phyloP scores from a whole-genome alignment of 352 stramenopile genomes.

The Globisporangium nodosum region DNA sequence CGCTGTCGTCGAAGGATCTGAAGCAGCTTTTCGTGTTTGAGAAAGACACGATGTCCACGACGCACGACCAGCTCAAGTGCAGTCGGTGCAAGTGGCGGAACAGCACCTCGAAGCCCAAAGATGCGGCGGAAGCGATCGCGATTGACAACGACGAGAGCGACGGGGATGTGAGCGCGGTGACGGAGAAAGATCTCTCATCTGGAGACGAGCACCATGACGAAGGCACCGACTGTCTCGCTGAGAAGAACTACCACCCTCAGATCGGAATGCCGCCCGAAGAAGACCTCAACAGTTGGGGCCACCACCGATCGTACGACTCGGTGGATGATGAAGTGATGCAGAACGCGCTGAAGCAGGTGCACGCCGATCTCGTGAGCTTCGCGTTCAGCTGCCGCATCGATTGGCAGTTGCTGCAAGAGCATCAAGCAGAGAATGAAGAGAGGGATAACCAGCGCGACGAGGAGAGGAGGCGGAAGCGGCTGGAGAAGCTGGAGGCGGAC shows the following conservation, averaged over 20 bases:
- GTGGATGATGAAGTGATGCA: conserved; percentile 97
- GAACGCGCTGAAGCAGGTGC: conserved; percentile 63
- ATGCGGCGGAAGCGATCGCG: conserved; percentile 17
- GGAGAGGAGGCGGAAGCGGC: conserved; percentile 64
- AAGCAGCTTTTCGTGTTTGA: conserved; percentile 88
- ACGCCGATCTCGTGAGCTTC: conserved; percentile 79
- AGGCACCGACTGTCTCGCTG: conserved; percentile 9
- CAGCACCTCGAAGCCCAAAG: conserved; percentile 19
- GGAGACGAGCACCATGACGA: conserved; percentile 14
- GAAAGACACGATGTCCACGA: conserved; percentile 88
- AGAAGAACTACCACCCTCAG: conserved; percentile 74
- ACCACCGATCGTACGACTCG: conserved; percentile 94
- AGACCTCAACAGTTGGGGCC: conserved; percentile 96
- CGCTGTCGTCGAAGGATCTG: conserved; percentile 88
- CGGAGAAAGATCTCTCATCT: conserved; percentile 8
- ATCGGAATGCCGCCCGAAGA: conserved; percentile 95
- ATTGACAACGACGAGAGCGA: conserved; percentile 47
- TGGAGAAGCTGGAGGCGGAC: conserved; percentile 56
- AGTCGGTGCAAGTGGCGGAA: conserved; percentile 89
- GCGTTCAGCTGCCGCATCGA: conserved; percentile 96
- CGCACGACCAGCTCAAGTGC: conserved; percentile 97
- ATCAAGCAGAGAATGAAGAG: conserved; percentile 73
- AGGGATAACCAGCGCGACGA: conserved; percentile 66
- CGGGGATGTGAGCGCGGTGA: conserved; percentile 18
- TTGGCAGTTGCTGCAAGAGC: conserved; percentile 91